Percentiles rank a stretch among this genome's conserved stretches.
phyloP scores from a whole-genome alignment of 345 rosid genomes.

The Melaleuca alternifolia region DNA sequence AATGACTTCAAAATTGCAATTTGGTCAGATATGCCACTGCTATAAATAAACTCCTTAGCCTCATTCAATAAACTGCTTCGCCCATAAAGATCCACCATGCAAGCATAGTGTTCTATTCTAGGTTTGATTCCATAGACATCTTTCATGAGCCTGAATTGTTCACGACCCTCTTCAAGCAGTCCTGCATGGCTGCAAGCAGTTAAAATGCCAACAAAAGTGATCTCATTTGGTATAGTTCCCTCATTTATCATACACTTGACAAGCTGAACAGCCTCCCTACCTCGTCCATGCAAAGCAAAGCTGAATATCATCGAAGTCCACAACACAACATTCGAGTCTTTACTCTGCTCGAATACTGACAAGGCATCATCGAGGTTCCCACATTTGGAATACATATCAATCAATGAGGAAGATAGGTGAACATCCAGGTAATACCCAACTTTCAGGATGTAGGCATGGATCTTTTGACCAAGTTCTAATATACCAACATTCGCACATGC shows the following conservation, averaged over 20 bases:
- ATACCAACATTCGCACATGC: conserved; percentile 30
- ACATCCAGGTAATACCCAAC: conserved; percentile 32
- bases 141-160: conserved; percentile 36
- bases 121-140: conserved; percentile 29
- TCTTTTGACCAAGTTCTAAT: conserved; percentile 25
- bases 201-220: conserved; percentile 37
- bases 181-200: conserved; percentile 52
- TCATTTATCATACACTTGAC: conserved; percentile 17
- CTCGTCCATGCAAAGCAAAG: conserved; percentile 36
- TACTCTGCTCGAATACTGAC: conserved; percentile 18
- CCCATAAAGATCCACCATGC: conserved; percentile 53
- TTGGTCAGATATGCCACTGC: conserved; percentile 22
- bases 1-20: conserved; percentile 36
- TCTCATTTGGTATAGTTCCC: conserved; percentile 33
- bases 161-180: conserved; percentile 29
- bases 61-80: conserved; percentile 33
- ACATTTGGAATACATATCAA: conserved; percentile 46
- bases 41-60: conserved; percentile 29
- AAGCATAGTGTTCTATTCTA: conserved; percentile 34
- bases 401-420: conserved; percentile 29
- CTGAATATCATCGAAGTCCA: conserved; percentile 49
- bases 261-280: conserved; percentile 23
- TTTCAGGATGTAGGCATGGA: conserved; percentile 38
- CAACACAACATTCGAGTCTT: conserved; percentile 16
- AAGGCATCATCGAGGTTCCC: conserved; percentile 33